Evolutionary conservation across 768 basidiomycete species (phyloP).

Genomic region (Naematelia encephala): DNA sequence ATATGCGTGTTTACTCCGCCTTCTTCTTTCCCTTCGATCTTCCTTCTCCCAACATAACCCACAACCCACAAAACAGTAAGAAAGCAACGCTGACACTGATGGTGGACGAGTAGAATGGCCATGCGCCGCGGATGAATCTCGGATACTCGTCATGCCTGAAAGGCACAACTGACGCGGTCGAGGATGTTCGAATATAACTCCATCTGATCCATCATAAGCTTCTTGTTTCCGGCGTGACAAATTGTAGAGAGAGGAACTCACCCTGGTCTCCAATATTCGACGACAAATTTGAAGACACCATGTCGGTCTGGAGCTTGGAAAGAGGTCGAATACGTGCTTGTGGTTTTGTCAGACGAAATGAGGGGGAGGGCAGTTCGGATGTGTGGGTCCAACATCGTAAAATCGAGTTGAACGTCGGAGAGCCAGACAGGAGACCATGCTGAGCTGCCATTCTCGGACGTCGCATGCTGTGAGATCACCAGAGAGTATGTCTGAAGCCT

Average conservation of each 20-base stretch:
- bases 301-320: constrained; percentile 93
- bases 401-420: constrained; percentile 83
- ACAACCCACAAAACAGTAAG: constrained; percentile 77
- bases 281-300: constrained; percentile 96
- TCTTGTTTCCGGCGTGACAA: background rate
- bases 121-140: constrained; percentile 89
- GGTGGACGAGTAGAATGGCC: constrained; percentile 91
- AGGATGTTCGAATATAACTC: constrained; percentile 69
- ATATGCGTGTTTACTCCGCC: constrained; percentile 40
- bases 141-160: constrained; percentile 93
- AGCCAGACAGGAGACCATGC: constrained; percentile 71
- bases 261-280: constrained; percentile 87
- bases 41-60: constrained; percentile 75
- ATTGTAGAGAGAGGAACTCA: constrained; percentile 51
- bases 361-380: constrained; percentile 75
- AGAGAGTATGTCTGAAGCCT: constrained; percentile 62
- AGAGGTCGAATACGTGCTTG: constrained; percentile 62
- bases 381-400: constrained; percentile 98
- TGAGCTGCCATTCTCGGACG: constrained; percentile 44
- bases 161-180: constrained; percentile 82
- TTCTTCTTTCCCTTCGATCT: constrained; percentile 54
- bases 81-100: constrained; percentile 83
- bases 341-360: constrained; percentile 6
- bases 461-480: constrained; percentile 67
- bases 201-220: constrained; percentile 55